Conservation (phyloP, 331 rosid species). For the Malus hybrid region DNA sequence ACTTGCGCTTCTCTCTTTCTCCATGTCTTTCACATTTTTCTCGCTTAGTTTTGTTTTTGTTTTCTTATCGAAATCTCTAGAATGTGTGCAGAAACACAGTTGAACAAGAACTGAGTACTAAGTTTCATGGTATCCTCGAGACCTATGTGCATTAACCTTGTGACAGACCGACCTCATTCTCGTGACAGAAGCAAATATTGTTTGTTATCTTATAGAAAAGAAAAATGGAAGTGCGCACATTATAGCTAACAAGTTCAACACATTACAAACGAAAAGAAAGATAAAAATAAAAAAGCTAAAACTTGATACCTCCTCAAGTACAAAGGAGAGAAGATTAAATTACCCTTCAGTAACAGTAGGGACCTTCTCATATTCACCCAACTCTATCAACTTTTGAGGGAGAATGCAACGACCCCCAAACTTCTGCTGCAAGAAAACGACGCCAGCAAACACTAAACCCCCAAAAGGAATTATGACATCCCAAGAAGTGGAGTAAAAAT, state of each 20-base stretch:
- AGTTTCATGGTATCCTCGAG: background rate
- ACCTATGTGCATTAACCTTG: background rate
- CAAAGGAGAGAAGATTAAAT: background rate
- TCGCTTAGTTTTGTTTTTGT: background rate
- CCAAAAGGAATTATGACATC: conserved; percentile 41
- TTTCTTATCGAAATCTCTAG: background rate
- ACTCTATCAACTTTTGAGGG: conserved; percentile 25
- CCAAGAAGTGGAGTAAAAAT: conserved; percentile 42
- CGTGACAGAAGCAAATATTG: too few relatives aligned
- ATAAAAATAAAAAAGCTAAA: background rate
- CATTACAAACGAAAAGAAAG: background rate
- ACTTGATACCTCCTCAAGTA: background rate
- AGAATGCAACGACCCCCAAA: conserved; percentile 44
- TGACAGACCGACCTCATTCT: too few relatives aligned
- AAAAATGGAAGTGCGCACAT: background rate
- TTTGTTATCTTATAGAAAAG: background rate
- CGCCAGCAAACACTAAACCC: conserved; percentile 32
- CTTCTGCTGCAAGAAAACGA: conserved; percentile 54
- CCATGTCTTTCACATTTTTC: background rate
- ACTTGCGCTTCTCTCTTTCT: background rate
- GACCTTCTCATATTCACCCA: conserved; percentile 26
- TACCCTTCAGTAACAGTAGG: conserved; percentile 4
- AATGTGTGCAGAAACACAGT: background rate
- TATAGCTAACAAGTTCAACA: background rate
- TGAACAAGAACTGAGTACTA: too few relatives aligned